Evolutionary conservation across 495 filamentous ascomycete species (phyloP).

Genomic region (Durotheca rogersii): DNA sequence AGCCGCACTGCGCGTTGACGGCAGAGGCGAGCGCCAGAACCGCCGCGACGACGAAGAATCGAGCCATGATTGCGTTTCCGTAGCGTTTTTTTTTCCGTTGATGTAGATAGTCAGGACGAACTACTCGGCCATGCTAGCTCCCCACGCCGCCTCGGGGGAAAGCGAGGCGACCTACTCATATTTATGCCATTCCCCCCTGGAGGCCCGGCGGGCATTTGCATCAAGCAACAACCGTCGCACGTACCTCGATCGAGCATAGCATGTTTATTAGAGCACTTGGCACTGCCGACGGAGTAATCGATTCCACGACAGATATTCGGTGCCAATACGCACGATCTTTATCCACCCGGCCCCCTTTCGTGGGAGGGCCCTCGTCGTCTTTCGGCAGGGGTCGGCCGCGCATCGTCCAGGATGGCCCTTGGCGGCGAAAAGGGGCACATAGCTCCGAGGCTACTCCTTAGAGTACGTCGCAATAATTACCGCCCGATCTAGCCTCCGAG

Average conservation of each 20-base stretch:
- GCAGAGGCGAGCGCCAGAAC: constrained; percentile 33
- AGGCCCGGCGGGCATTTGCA: background rate
- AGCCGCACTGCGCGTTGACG: constrained; percentile 42
- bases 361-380: background rate
- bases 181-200: no score
- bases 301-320: constrained; percentile 14
- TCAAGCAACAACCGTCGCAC: background rate
- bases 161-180: constrained; percentile 2
- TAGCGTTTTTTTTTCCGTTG: background rate
- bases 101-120: background rate
- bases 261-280: constrained; percentile 13
- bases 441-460: constrained; percentile 11
- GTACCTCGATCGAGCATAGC: constrained; percentile 3
- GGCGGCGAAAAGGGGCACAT: background rate
- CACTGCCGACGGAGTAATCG: constrained; percentile 11
- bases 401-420: constrained; percentile 1
- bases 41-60: constrained; percentile 23
- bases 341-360: constrained; percentile 17
- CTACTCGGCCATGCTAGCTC: no score
- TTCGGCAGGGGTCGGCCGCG: constrained; percentile 3
- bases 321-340: constrained; percentile 2
- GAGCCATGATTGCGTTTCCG: constrained; percentile 9
- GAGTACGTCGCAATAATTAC: constrained; percentile 2
- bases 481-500: background rate
- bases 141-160: background rate